Conservation (phyloP, 2,329 filamentous ascomycete genomes). For the Paecilomyces niveus region DNA sequence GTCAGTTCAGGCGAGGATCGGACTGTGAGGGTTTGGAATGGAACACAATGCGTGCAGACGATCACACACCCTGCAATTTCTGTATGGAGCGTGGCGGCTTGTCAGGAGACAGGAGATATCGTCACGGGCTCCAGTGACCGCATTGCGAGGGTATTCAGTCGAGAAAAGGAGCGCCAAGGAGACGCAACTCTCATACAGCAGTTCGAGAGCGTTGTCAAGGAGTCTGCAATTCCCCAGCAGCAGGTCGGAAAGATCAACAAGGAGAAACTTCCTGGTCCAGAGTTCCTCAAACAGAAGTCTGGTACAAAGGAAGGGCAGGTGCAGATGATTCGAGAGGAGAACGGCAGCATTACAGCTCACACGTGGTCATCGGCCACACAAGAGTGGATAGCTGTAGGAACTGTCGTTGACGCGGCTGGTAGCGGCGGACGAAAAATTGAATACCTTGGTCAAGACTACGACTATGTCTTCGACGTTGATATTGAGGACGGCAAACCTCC, state of each 20-base stretch:
- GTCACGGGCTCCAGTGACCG: conserved; percentile 90
- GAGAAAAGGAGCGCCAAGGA: conserved; percentile 62
- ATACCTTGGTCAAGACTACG: conserved; percentile 80
- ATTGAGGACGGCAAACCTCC: conserved; percentile 91
- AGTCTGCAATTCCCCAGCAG: conserved; percentile 81
- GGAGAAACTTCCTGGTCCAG: conserved; percentile 80
- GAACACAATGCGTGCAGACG: conserved; percentile 77
- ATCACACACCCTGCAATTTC: conserved; percentile 97
- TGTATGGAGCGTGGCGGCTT: conserved; percentile 87
- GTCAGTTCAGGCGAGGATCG: conserved; percentile 90
- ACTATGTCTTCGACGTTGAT: conserved; percentile 94
- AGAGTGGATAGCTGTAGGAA: conserved; percentile 85
- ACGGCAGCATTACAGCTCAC: conserved; percentile 78
- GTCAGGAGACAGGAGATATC: conserved; percentile 77
- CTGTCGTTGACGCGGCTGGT: conserved; percentile 81
- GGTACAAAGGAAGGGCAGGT: conserved; percentile 97
- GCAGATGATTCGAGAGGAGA: conserved; percentile 76
- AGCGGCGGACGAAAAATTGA: conserved; percentile 72
- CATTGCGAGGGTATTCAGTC: conserved; percentile 75
- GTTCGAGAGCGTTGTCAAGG: conserved; percentile 76
- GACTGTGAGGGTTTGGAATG: conserved; percentile 85
- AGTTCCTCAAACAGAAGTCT: conserved; percentile 71
- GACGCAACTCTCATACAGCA: conserved; percentile 59
- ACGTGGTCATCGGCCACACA: conserved; percentile 69
- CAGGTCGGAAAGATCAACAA: conserved; percentile 80